These are phyloP conservation scores for Trichosporon sp. DNA, from an alignment of 1,284 basidiomycete genomes.

Conservation along the genomic window DNA sequence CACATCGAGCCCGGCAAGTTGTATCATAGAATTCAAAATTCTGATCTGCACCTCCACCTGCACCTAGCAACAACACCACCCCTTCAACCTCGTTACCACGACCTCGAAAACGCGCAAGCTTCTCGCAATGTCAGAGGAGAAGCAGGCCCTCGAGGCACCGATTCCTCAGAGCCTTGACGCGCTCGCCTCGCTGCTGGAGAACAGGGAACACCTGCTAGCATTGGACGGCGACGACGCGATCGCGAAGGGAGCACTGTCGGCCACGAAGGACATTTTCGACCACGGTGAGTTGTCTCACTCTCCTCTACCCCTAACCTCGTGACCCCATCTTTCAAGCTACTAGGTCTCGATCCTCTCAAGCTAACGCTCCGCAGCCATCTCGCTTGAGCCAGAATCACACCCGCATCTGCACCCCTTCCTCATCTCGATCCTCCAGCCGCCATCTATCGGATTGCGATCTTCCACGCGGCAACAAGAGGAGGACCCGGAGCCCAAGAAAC, in stretches of 20 bases:
- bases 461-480: conserved; percentile 20
- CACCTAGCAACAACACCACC: conserved; percentile 4
- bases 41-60: conserved; percentile 1
- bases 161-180: conserved; percentile 10
- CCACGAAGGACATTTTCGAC: conserved; percentile 73
- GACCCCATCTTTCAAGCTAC: conserved; percentile 45
- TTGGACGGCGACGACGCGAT: conserved; percentile 56
- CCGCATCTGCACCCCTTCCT: conserved; percentile 65
- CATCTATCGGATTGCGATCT: conserved; percentile 52
- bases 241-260: conserved; percentile 58
- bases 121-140: conserved; percentile 8
- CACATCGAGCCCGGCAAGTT: not conserved
- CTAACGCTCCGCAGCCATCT: conserved; percentile 38
- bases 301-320: conserved; percentile 48
- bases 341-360: not conserved
- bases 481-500: conserved; percentile 24
- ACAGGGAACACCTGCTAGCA: conserved; percentile 32
- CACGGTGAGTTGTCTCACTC: conserved; percentile 56
- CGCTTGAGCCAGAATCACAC: conserved; percentile 59
- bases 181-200: conserved; percentile 10
- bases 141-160: not conserved
- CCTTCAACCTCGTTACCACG: not conserved
- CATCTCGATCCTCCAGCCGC: conserved; percentile 58
- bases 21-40: conserved; percentile 5
- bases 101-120: not conserved